phyloP scores from a whole-genome alignment of 176 grass and related monocot genomes.

The Pharus latifolius region DNA sequence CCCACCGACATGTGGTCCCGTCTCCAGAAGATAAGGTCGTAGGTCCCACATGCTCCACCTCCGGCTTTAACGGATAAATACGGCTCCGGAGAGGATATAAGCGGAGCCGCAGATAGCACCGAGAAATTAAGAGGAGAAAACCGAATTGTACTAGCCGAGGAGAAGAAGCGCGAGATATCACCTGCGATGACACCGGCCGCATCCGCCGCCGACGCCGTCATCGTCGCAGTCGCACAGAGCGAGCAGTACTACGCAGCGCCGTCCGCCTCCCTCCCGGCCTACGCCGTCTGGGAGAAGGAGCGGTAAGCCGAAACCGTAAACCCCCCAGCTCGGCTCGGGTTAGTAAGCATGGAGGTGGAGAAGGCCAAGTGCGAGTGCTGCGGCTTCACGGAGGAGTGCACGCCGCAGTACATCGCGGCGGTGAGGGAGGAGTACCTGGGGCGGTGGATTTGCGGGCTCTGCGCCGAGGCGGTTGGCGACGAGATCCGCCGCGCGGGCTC shows the following conservation, averaged over 20 bases:
- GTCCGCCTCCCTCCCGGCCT: slow-evolving; percentile 30
- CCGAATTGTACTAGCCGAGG: background rate
- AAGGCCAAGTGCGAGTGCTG: slow-evolving; percentile 57
- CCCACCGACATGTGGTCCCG: background rate
- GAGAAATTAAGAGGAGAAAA: background rate
- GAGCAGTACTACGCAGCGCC: slow-evolving; percentile 26
- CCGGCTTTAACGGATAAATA: slow-evolving; percentile 19
- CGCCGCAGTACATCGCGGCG: slow-evolving; percentile 59
- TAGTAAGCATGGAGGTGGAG: slow-evolving; percentile 42
- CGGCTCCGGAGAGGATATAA: slow-evolving; percentile 1
- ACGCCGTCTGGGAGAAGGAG: slow-evolving; percentile 76
- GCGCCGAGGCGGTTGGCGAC: slow-evolving; percentile 59
- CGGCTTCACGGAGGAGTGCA: slow-evolving; percentile 86
- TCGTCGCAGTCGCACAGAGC: background rate
- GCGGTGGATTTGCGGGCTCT: slow-evolving; percentile 73
- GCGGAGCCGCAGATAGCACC: background rate
- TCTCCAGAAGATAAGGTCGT: no score
- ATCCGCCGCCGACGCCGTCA: background rate
- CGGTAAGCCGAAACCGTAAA: slow-evolving; percentile 26
- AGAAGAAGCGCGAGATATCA: background rate
- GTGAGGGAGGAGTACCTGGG: slow-evolving; percentile 44
- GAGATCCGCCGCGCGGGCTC: slow-evolving; percentile 53
- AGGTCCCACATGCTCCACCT: background rate
- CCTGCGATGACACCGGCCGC: slow-evolving; percentile 57
- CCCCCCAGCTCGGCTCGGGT: background rate